phyloP scores from a whole-genome alignment of 805 yeast species.

The Candida orba region DNA sequence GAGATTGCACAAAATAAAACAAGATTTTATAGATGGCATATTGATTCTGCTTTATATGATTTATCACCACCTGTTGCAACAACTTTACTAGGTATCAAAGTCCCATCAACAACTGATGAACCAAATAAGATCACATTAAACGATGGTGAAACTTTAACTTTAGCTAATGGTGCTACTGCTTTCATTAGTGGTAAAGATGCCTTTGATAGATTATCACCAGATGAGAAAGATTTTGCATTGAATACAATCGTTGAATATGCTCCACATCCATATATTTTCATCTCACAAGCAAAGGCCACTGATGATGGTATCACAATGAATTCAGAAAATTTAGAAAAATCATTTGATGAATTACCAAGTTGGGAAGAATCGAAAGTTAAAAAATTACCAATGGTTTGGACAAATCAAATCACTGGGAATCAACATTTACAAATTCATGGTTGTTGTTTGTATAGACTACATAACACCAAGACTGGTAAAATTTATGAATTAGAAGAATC shows the following conservation, averaged over 20 bases:
- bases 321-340: conserved; percentile 65
- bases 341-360: conserved; percentile 62
- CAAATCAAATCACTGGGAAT: conserved; percentile 77
- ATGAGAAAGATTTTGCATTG: conserved; percentile 68
- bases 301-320: conserved; percentile 84
- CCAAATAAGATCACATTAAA: conserved; percentile 61
- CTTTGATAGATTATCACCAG: conserved; percentile 55
- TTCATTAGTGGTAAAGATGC: conserved; percentile 83
- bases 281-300: conserved; percentile 74
- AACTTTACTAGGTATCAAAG: conserved; percentile 74
- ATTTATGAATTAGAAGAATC: conserved; percentile 63
- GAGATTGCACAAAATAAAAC: conserved; percentile 59
- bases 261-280: conserved; percentile 87
- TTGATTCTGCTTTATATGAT: conserved; percentile 83
- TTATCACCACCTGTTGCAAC: conserved; percentile 84
- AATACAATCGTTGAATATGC: conserved; percentile 81
- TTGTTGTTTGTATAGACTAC: conserved; percentile 68
- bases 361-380: conserved; percentile 81
- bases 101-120: conserved; percentile 61
- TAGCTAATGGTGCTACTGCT: conserved; percentile 84
- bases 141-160: conserved; percentile 55
- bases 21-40: conserved; percentile 89
- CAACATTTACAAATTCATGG: conserved; percentile 87
- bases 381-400: conserved; percentile 83
- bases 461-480: conserved; percentile 48